phyloP scores from a whole-genome alignment of 2,329 filamentous ascomycete species.

The Orbilia quercus region DNA sequence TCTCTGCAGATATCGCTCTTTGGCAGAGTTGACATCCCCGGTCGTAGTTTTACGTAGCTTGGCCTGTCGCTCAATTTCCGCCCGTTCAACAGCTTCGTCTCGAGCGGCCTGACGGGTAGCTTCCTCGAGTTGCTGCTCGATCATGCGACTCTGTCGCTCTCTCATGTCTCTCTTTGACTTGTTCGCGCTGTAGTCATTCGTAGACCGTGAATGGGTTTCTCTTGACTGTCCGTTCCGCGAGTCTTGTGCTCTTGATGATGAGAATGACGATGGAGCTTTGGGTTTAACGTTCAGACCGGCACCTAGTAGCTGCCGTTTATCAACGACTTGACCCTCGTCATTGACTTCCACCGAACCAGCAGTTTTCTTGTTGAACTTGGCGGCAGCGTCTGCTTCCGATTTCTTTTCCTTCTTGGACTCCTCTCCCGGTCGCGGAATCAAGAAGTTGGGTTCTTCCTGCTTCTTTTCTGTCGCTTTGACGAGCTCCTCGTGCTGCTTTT shows the following conservation, averaged over 20 bases:
- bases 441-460: constrained; percentile 64
- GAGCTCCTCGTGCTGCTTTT: constrained; percentile 75
- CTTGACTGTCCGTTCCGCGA: constrained; percentile 25
- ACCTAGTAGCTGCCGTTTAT: constrained; percentile 81
- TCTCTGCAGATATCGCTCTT: constrained; percentile 80
- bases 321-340: constrained; percentile 83
- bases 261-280: constrained; percentile 69
- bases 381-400: constrained; percentile 73
- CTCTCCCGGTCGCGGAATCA: constrained; percentile 63
- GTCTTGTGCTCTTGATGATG: constrained; percentile 62
- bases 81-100: constrained; percentile 74
- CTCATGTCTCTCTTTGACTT: constrained; percentile 72
- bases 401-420: constrained; percentile 65
- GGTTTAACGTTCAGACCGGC: constrained; percentile 79
- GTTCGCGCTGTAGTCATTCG: constrained; percentile 59
- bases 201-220: constrained; percentile 22
- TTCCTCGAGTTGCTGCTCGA: constrained; percentile 80
- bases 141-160: constrained; percentile 80
- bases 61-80: constrained; percentile 72
- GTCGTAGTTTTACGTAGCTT: constrained; percentile 82
- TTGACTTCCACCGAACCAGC: constrained; percentile 74
- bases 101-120: constrained; percentile 77
- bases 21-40: constrained; percentile 77
- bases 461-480: constrained; percentile 74
- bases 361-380: constrained; percentile 65